Evolutionary conservation across 495 filamentous ascomycete species (phyloP).

Genomic region (Xylaria curta): DNA sequence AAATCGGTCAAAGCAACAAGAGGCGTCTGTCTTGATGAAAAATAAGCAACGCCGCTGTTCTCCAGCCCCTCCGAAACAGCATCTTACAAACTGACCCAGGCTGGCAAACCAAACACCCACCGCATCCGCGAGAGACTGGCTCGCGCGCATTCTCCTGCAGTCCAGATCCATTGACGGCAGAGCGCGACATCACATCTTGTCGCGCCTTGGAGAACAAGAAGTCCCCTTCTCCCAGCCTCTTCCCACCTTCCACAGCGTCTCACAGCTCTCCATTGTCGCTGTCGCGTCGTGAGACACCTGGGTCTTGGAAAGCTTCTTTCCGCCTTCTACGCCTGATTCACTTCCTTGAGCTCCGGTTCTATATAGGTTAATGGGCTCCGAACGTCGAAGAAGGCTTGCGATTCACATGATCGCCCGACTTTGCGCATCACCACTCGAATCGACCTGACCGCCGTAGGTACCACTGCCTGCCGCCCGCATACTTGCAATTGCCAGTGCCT

Average conservation of each 20-base stretch:
- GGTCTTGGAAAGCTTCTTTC: slow-evolving; percentile 42
- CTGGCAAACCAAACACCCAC: slow-evolving; percentile 23
- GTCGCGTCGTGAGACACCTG: slow-evolving; percentile 36
- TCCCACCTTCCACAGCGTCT: slow-evolving; percentile 26
- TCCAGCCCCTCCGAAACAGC: slow-evolving; percentile 32
- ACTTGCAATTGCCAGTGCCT: slow-evolving; percentile 5
- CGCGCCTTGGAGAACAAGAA: slow-evolving; percentile 45
- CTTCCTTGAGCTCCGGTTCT: slow-evolving; percentile 30
- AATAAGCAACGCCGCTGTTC: slow-evolving; percentile 30
- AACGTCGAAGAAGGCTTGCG: slow-evolving; percentile 38
- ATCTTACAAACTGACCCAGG: slow-evolving; percentile 14
- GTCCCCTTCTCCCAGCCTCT: slow-evolving; percentile 34
- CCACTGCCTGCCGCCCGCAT: slow-evolving; percentile 15
- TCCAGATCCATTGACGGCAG: slow-evolving; percentile 19
- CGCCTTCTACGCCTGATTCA: slow-evolving; percentile 39
- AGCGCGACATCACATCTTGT: slow-evolving; percentile 32
- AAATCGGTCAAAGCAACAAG: slow-evolving; percentile 37
- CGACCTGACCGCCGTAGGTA: slow-evolving; percentile 12
- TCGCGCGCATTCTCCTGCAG: slow-evolving; percentile 21
- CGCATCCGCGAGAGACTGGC: slow-evolving; percentile 22
- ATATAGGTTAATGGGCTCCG: slow-evolving; percentile 39
- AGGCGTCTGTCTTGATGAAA: slow-evolving; percentile 27
- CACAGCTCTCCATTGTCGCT: slow-evolving; percentile 26
- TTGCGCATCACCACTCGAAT: slow-evolving; percentile 22
- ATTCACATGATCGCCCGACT: slow-evolving; percentile 21